A percentile compares a stretch with the other conserved stretches of the same genome.
Evolutionary conservation across 2,329 filamentous ascomycete genomes (phyloP).

Genomic region (Trichoderma arundinaceum): DNA sequence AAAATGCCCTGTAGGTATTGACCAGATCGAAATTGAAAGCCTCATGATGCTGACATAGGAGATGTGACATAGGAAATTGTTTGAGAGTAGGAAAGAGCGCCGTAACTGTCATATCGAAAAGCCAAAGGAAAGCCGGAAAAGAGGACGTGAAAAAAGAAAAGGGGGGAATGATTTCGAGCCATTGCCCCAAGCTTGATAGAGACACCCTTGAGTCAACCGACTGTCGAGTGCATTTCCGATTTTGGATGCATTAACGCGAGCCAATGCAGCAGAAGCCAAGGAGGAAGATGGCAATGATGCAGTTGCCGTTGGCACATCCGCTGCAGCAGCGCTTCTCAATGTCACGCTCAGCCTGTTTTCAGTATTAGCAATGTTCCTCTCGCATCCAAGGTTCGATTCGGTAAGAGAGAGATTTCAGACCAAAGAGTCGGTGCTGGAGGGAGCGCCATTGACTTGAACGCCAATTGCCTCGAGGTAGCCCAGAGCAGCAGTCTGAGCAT

Average conservation of each 20-base stretch:
- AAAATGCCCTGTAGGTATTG: background rate
- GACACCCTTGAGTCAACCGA: background rate
- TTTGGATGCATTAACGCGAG: background rate
- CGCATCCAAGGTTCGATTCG: too few species aligned
- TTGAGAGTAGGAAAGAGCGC: background rate
- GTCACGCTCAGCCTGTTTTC: background rate
- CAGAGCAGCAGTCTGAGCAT: constrained; percentile 1
- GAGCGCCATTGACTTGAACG: background rate
- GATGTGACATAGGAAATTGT: background rate
- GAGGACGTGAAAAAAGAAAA: background rate
- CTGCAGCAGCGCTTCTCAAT: constrained; percentile 9
- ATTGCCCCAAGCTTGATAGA: background rate
- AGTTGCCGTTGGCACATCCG: constrained; percentile 2
- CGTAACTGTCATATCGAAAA: background rate
- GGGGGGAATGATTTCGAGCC: background rate
- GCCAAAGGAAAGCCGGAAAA: background rate
- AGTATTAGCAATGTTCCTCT: background rate
- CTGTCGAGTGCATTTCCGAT: background rate
- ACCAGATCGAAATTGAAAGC: background rate
- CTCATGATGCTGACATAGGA: background rate
- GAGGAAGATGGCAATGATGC: constrained; percentile 11
- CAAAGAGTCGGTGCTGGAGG: background rate
- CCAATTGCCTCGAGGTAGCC: constrained; percentile 16
- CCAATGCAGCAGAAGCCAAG: constrained; percentile 12
- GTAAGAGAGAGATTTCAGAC: background rate